Conservation (phyloP, 768 basidiomycete genomes). For the Porpolomopsis calyptriformis region DNA sequence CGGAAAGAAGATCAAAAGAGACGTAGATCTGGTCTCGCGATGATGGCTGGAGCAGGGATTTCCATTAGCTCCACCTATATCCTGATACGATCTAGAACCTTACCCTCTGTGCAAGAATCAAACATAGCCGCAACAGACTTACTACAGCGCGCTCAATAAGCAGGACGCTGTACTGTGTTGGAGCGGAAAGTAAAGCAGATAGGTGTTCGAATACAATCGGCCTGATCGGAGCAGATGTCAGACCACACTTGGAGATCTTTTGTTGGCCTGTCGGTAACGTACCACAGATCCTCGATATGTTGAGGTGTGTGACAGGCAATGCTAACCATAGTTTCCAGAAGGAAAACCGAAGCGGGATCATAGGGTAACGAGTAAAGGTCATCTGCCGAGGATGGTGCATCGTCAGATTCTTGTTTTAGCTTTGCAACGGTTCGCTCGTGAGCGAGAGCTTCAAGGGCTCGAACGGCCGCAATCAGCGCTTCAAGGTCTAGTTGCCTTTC, state of each 20-base stretch:
- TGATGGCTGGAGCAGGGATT: conserved; percentile 43
- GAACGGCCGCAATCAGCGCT: conserved; percentile 72
- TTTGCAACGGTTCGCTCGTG: conserved; percentile 81
- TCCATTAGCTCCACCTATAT: background rate
- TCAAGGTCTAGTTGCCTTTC: conserved; percentile 67
- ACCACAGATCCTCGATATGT: conserved; percentile 86
- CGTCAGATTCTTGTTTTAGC: conserved; percentile 60
- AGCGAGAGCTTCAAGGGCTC: conserved; percentile 80
- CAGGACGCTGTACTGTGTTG: conserved; percentile 77
- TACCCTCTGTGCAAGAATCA: conserved; percentile 72
- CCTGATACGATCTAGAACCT: background rate
- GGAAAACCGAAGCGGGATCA: conserved; percentile 90
- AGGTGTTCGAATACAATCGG: conserved; percentile 92
- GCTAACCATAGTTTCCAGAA: conserved; percentile 91
- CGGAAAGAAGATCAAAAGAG: conserved; percentile 81
- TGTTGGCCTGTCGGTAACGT: conserved; percentile 5
- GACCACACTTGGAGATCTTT: background rate
- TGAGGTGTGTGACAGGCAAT: conserved; percentile 67
- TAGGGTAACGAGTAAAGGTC: conserved; percentile 61
- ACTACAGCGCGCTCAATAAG: conserved; percentile 93
- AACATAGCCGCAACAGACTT: conserved; percentile 73
- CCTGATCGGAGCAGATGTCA: conserved; percentile 36
- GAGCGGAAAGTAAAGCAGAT: conserved; percentile 63
- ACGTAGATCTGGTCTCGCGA: conserved; percentile 92
- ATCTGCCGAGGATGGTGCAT: conserved; percentile 34